Evolutionary conservation across 1,284 basidiomycete species (phyloP).

Genomic region (Exobasidium rhododendri): DNA sequence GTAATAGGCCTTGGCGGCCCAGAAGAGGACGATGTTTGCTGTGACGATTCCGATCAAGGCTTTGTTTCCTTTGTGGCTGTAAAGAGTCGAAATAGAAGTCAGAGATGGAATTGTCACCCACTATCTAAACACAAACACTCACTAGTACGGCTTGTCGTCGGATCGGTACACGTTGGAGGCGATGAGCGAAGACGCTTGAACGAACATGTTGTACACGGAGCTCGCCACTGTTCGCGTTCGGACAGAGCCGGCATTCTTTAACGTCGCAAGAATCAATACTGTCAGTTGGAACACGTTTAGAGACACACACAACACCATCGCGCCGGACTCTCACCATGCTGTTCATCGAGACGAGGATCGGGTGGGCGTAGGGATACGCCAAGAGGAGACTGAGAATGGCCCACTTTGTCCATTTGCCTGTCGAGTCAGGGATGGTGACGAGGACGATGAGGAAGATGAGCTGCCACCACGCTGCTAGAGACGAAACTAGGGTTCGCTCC

Average conservation of each 20-base stretch:
- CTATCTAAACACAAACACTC: neutral
- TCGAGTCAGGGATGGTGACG: constrained; percentile 21
- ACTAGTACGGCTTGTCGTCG: constrained; percentile 31
- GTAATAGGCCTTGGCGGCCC: constrained; percentile 31
- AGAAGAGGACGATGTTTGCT: constrained; percentile 24
- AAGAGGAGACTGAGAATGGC: constrained; percentile 26
- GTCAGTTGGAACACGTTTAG: constrained; percentile 20
- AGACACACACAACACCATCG: constrained; percentile 20
- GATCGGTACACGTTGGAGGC: constrained; percentile 33
- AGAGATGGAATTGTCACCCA: too few species aligned
- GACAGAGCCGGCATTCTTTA: constrained; percentile 20
- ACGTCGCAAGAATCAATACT: neutral
- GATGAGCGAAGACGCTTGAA: constrained; percentile 31
- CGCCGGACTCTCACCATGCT: neutral
- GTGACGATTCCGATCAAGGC: constrained; percentile 23
- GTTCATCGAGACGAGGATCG: constrained; percentile 14
- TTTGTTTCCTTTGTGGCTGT: constrained; percentile 24
- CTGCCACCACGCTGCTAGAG: constrained; percentile 16
- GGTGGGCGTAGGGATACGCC: constrained; percentile 30
- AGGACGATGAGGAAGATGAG: constrained; percentile 20
- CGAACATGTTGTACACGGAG: constrained; percentile 41
- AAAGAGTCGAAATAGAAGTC: too few species aligned
- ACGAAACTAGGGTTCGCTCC: constrained; percentile 15
- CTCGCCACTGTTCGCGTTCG: constrained; percentile 30
- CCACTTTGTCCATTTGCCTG: constrained; percentile 26